Evolutionary conservation across 2,329 filamentous ascomycete genomes (phyloP).

Genomic region (Penicillium sp.): DNA sequence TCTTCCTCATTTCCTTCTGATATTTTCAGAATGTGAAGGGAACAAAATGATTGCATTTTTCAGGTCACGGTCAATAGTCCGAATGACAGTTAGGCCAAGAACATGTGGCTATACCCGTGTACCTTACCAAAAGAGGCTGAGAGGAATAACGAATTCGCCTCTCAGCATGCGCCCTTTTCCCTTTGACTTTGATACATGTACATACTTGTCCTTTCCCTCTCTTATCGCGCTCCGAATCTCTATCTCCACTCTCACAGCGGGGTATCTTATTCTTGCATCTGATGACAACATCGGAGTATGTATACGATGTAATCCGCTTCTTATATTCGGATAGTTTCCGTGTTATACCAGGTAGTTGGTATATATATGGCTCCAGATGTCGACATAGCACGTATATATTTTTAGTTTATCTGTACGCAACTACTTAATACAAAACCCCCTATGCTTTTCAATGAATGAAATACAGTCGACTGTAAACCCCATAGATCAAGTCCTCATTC

Average conservation of each 20-base stretch:
- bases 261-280: conserved; percentile 3
- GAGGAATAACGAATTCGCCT: neutral
- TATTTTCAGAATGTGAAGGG: neutral
- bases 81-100: neutral
- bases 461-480: conserved; percentile 1
- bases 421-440: neutral
- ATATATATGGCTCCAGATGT: neutral
- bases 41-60: neutral
- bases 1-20: neutral
- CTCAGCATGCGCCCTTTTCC: neutral
- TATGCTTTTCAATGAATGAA: neutral
- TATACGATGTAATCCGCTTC: neutral
- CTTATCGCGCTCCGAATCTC: conserved; percentile 1
- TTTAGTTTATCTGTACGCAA: neutral
- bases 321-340: conserved; percentile 1
- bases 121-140: conserved; percentile 1
- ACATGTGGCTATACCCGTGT: neutral
- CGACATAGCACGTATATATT: neutral
- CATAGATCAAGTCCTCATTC: conserved; percentile 14
- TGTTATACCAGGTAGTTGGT: neutral
- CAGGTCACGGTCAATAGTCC: neutral
- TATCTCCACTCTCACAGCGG: neutral
- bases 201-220: neutral
- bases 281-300: neutral
- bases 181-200: neutral